Evolutionary conservation across 352 stramenopile genomes (phyloP).

Genomic region (Pythium rishiriense): DNA sequence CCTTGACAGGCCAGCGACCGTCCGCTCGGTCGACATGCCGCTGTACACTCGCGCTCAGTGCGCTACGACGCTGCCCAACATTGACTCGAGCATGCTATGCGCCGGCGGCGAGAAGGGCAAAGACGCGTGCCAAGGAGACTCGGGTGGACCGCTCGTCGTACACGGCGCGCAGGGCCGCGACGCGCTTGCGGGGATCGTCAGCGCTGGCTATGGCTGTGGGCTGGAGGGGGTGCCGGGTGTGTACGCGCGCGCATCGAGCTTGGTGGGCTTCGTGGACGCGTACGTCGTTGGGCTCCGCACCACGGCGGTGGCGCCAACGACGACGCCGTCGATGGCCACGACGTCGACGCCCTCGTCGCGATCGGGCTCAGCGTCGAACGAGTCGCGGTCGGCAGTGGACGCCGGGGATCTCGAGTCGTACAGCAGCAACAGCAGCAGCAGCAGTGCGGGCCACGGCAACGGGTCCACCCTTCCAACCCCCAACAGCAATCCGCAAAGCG

Average conservation of each 20-base stretch:
- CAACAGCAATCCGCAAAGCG: background rate
- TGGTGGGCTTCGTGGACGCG: slow-evolving; percentile 30
- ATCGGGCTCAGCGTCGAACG: background rate
- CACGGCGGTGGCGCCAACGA: background rate
- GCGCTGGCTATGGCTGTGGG: slow-evolving; percentile 38
- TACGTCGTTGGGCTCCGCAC: slow-evolving; percentile 20
- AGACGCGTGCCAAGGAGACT: slow-evolving; percentile 42
- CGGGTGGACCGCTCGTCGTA: slow-evolving; percentile 36
- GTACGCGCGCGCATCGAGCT: slow-evolving; percentile 36
- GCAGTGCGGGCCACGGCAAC: background rate
- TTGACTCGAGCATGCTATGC: slow-evolving; percentile 41
- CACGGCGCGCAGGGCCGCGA: slow-evolving; percentile 9
- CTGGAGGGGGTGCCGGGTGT: slow-evolving; percentile 36
- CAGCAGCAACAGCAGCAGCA: slow-evolving; percentile 13
- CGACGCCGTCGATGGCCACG: background rate
- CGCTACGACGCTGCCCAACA: slow-evolving; percentile 24
- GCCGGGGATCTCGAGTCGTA: slow-evolving; percentile 22
- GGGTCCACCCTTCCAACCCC: background rate
- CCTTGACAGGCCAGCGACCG: slow-evolving; percentile 12
- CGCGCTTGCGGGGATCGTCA: slow-evolving; percentile 35
- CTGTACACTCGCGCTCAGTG: slow-evolving; percentile 29
- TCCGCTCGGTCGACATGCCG: slow-evolving; percentile 27
- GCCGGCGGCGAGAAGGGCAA: slow-evolving; percentile 28
- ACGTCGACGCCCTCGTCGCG: background rate
- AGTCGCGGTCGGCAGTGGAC: slow-evolving; percentile 15